phyloP scores from a whole-genome alignment of 2,329 filamentous ascomycete genomes.

The Ambrosiella xylebori region DNA sequence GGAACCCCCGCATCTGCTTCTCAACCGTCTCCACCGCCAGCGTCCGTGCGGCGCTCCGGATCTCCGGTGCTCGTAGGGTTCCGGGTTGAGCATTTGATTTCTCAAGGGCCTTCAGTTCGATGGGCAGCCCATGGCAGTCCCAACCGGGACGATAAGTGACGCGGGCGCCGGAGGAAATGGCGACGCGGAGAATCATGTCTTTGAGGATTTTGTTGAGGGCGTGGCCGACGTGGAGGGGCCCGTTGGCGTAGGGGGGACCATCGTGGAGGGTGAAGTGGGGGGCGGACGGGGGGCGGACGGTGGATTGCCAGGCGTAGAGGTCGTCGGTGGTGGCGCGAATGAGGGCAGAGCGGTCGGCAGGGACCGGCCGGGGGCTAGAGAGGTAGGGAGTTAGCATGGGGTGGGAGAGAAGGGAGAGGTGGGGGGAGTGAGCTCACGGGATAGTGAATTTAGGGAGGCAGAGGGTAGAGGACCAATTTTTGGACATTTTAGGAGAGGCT shows the following conservation, averaged over 20 bases:
- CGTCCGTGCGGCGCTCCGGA: constrained; percentile 45
- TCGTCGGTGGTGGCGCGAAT: constrained; percentile 68
- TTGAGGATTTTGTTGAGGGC: constrained; percentile 95
- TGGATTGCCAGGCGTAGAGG: constrained; percentile 73
- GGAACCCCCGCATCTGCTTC: constrained; percentile 57
- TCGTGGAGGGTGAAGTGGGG: constrained; percentile 72
- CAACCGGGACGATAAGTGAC: constrained; percentile 81
- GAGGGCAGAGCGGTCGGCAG: constrained; percentile 36
- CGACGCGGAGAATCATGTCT: constrained; percentile 72
- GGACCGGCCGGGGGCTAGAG: constrained; percentile 33
- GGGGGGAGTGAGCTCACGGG: constrained; percentile 31
- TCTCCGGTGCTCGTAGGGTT: constrained; percentile 32
- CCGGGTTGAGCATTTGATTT: constrained; percentile 15
- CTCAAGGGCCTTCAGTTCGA: constrained; percentile 86
- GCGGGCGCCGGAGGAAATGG: constrained; percentile 57
- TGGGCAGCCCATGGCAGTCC: constrained; percentile 95
- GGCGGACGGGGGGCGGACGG: constrained; percentile 30
- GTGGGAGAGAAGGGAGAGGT: neutral
- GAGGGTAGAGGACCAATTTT: constrained; percentile 57
- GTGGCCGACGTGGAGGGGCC: constrained; percentile 77
- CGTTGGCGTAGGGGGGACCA: constrained; percentile 94
- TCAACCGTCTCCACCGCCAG: constrained; percentile 52
- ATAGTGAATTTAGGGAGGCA: constrained; percentile 60
- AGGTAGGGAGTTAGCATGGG: neutral
- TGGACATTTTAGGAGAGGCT: constrained; percentile 23